Conservation (phyloP, 352 stramenopile genomes). For the Lagenidium sp. region DNA sequence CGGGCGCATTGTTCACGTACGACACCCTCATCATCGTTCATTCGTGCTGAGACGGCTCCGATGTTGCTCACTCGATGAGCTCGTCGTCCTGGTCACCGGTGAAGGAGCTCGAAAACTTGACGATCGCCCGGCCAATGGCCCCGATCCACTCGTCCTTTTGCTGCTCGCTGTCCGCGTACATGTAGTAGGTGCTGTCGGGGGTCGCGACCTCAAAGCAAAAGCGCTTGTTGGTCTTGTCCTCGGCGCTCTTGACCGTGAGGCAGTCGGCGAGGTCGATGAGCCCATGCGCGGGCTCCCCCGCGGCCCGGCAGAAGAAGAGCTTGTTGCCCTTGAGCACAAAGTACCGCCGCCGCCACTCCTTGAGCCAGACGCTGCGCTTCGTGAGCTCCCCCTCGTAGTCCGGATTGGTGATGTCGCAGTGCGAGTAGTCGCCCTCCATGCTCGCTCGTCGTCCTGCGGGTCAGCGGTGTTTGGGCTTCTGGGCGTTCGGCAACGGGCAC, state of each 20-base stretch:
- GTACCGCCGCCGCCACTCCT: slow-evolving; percentile 87
- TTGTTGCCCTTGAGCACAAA: slow-evolving; percentile 91
- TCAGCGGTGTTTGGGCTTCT: background rate
- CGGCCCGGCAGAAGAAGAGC: slow-evolving; percentile 80
- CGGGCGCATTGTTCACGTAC: no score
- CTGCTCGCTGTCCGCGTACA: slow-evolving; percentile 89
- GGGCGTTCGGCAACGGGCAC: background rate
- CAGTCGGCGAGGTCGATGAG: slow-evolving; percentile 87
- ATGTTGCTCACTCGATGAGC: no score
- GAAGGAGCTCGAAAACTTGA: slow-evolving; percentile 96
- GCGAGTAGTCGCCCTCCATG: slow-evolving; percentile 73
- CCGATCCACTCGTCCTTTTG: slow-evolving; percentile 93
- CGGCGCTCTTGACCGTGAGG: slow-evolving; percentile 85
- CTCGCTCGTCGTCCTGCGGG: background rate
- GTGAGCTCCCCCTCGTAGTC: slow-evolving; percentile 86
- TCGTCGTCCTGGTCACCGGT: slow-evolving; percentile 86
- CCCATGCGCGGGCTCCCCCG: slow-evolving; percentile 73
- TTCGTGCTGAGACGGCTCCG: no score
- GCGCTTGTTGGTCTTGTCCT: slow-evolving; percentile 90
- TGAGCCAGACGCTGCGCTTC: slow-evolving; percentile 89
- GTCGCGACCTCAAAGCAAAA: slow-evolving; percentile 88
- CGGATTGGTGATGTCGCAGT: slow-evolving; percentile 65
- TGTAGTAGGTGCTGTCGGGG: slow-evolving; percentile 86
- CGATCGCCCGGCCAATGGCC: slow-evolving; percentile 95
- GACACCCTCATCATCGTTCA: no score